Conservation (phyloP, 164 flowering plant species). For the Liquidambar formosana region DNA sequence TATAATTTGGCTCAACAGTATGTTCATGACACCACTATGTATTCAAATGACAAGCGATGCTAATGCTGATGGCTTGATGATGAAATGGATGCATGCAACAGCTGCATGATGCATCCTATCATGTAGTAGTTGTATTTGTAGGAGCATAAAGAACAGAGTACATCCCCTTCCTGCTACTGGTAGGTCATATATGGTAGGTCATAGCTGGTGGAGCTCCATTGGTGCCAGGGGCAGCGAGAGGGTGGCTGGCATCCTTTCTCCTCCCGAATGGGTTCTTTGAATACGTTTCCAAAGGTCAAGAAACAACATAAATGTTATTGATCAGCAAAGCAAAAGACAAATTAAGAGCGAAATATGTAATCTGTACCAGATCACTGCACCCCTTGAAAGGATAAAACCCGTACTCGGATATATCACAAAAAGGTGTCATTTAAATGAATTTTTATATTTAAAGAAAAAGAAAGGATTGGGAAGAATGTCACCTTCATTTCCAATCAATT, state of each 20-base stretch:
- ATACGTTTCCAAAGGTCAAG: slow-evolving; percentile 70
- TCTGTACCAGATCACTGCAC: not conserved
- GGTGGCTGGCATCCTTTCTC: slow-evolving; percentile 65
- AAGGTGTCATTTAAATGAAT: too few relatives aligned
- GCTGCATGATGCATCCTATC: slow-evolving; percentile 90
- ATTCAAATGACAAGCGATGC: slow-evolving; percentile 47
- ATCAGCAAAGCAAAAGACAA: too few relatives aligned
- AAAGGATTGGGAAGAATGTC: too few relatives aligned
- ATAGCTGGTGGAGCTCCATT: slow-evolving; percentile 55
- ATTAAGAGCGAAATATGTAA: not conserved
- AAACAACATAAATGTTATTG: slow-evolving; percentile 11
- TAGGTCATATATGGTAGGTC: too few relatives aligned
- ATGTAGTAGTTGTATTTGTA: slow-evolving; percentile 40
- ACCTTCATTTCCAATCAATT: too few relatives aligned
- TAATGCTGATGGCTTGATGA: slow-evolving; percentile 62
- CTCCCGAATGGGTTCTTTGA: slow-evolving; percentile 98
- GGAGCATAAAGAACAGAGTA: slow-evolving; percentile 60
- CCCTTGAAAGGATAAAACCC: too few relatives aligned
- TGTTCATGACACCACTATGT: slow-evolving; percentile 42
- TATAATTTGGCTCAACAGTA: slow-evolving; percentile 35
- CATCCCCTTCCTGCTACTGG: slow-evolving; percentile 87
- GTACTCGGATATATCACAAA: too few relatives aligned
- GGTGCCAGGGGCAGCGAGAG: slow-evolving; percentile 42
- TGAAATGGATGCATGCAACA: slow-evolving; percentile 80
- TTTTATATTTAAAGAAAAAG: too few relatives aligned